These are phyloP conservation scores for Choiromyces venosus DNA, from an alignment of 495 filamentous ascomycete species.

Conservation along the genomic window DNA sequence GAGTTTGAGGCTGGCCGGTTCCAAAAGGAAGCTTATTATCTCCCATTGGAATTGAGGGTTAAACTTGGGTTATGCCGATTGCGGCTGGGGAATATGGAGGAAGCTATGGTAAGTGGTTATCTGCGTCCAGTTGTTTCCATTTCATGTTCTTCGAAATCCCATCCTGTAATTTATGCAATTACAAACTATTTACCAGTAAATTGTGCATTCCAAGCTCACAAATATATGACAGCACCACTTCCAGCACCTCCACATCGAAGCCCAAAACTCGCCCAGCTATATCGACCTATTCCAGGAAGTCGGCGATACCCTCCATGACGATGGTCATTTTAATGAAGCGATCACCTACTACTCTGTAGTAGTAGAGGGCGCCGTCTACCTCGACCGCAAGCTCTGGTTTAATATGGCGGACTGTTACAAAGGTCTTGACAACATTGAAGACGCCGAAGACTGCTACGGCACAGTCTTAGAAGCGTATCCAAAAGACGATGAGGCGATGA, in stretches of 20 bases:
- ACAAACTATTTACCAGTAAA: neutral
- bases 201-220: constrained; percentile 9
- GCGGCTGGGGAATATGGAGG: constrained; percentile 60
- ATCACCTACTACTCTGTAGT: constrained; percentile 69
- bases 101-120: constrained; percentile 62
- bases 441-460: constrained; percentile 70
- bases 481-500: constrained; percentile 63
- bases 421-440: constrained; percentile 54
- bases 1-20: constrained; percentile 55
- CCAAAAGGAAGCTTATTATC: constrained; percentile 60
- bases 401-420: constrained; percentile 69
- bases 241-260: constrained; percentile 40
- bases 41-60: constrained; percentile 78
- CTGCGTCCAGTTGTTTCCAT: constrained; percentile 8
- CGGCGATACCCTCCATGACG: constrained; percentile 60
- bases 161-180: neutral
- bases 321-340: constrained; percentile 56
- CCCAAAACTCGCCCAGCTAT: constrained; percentile 50
- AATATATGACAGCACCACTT: constrained; percentile 48
- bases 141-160: neutral
- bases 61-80: constrained; percentile 79
- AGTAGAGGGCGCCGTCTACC: constrained; percentile 52
- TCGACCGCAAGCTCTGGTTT: constrained; percentile 59
- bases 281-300: constrained; percentile 71
- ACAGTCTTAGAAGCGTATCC: constrained; percentile 64